Evolutionary conservation across 441 rosid species (phyloP).

Genomic region (Brassica hybrid): DNA sequence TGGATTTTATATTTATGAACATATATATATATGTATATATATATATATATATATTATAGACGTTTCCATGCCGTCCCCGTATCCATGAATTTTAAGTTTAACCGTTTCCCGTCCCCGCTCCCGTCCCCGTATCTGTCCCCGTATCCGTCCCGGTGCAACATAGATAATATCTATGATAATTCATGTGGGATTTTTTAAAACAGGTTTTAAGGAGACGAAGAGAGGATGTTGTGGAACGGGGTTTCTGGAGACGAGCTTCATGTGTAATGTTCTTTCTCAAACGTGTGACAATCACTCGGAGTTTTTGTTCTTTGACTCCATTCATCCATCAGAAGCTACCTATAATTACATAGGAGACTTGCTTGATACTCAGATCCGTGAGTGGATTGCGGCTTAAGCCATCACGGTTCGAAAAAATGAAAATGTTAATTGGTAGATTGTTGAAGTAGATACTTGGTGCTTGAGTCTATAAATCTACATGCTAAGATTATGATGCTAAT

Average conservation of each 20-base stretch:
- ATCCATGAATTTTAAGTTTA: too few species aligned
- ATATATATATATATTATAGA: too few species aligned
- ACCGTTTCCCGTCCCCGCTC: too few species aligned
- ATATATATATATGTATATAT: too few species aligned
- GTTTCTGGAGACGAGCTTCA: conserved; percentile 34
- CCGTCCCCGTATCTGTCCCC: too few species aligned
- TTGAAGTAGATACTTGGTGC: conserved; percentile 1
- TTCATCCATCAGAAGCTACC: conserved; percentile 60
- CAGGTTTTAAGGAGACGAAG: conserved; percentile 39
- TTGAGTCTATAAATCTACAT: not conserved
- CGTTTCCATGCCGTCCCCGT: too few species aligned
- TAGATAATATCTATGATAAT: not conserved
- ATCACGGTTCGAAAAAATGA: not conserved
- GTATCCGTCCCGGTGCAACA: too few species aligned
- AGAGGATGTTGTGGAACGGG: conserved; percentile 56
- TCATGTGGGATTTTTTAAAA: conserved; percentile 5
- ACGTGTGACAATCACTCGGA: conserved; percentile 45
- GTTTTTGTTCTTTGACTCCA: conserved; percentile 56
- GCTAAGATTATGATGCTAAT: conserved; percentile 19
- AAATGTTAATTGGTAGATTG: conserved; percentile 19
- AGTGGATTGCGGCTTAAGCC: conserved; percentile 12
- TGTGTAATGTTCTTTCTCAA: conserved; percentile 46
- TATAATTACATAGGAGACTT: conserved; percentile 35
- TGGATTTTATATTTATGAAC: too few species aligned
- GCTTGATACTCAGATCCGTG: conserved; percentile 19